These are phyloP conservation scores for Eucalyptus decipiens DNA, from an alignment of 345 rosid species.

Conservation along the genomic window DNA sequence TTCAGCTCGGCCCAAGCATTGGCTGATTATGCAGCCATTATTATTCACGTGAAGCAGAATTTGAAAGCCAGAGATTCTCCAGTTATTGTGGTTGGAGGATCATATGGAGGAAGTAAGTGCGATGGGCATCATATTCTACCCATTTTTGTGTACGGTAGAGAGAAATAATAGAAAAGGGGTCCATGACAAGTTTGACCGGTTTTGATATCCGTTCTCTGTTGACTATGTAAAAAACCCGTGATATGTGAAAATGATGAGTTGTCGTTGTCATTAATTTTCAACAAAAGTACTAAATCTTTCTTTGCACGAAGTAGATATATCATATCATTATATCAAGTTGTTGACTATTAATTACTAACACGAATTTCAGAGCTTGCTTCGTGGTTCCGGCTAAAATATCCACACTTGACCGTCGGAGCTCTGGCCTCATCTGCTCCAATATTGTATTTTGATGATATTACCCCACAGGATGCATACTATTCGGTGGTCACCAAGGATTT, in stretches of 20 bases:
- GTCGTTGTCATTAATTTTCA: neutral
- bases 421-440: conserved; percentile 69
- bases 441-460: conserved; percentile 36
- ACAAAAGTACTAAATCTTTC: neutral
- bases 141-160: neutral
- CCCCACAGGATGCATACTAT: conserved; percentile 34
- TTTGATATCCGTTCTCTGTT: neutral
- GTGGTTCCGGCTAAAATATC: conserved; percentile 67
- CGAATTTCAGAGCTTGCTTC: conserved; percentile 42
- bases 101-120: neutral
- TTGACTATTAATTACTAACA: neutral
- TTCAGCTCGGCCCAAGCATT: neutral
- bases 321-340: neutral
- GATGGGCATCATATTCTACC: neutral
- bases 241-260: neutral
- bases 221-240: neutral
- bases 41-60: neutral
- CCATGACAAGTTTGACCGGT: neutral
- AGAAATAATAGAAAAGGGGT: neutral
- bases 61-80: neutral
- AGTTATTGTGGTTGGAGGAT: neutral
- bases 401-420: conserved; percentile 52
- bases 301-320: neutral
- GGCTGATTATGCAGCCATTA: neutral
- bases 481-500: conserved; percentile 35